Base-by-base conservation (phyloP, 2,329 filamentous ascomycete genomes). In the Drechslerella dactyloides region DNA sequence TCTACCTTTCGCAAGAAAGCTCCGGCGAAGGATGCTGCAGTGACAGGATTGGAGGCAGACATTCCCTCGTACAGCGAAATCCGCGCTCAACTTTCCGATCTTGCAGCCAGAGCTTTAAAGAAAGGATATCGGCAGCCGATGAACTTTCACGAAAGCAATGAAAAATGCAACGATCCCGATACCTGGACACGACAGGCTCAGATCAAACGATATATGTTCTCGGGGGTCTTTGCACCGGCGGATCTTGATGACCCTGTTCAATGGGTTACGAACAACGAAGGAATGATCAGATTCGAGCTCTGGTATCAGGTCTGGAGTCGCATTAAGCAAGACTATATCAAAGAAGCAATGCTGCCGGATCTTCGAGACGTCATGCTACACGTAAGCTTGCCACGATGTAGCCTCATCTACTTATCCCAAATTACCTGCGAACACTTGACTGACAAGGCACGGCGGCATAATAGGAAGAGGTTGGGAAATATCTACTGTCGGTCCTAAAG, bases 61-160 rank as follows among this genome's bases (percentile, higher is more conserved):
- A 15, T 64, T 11, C 24, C 53, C 1, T 40, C 42, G 1, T 57
- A 27, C 40, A 7, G 27, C 19, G 10, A 40, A 0, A 48, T 55
- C n/a, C 48, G 55, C 1, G 30, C 8, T 0, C 24, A 21, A 1
- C 40, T 64, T n/a, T 53, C 48, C 7, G 53, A 56, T 24, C 59
- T 70, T 11, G 59, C 66, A 0, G 19, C 35, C 11, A 44, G 50
- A 27, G 66, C 66, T 60, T 19, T 70, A 1, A 58, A 30, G 6
- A 50, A 57, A 42, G 66, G 66, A 17, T 64, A 37, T 17, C 66
- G 66, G 6, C 66, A 70, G 33, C 66, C 66, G 11, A 21, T 70
- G 46, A 70, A 70, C 30, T 63, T 58, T 33, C 53, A 59, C 15
- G 35, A 58, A 35, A 46, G 58, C 24, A 24, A 54, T 2, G 10